These are phyloP conservation scores for Tolypocladium nubicola DNA, from an alignment of 2,329 filamentous ascomycete species.

Conservation along the genomic window DNA sequence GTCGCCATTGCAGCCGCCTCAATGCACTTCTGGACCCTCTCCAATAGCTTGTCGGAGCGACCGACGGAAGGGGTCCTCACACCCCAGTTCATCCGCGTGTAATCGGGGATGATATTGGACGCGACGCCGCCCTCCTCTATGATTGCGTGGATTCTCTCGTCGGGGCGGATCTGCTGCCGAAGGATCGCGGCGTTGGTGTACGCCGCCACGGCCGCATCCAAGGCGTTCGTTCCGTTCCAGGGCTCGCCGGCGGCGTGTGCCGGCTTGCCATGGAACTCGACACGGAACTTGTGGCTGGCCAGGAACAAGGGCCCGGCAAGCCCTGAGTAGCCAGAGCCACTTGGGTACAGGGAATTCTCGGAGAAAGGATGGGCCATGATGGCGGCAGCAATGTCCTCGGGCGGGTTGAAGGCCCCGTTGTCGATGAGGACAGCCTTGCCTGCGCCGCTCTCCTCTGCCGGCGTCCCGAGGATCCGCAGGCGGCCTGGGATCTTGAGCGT, in stretches of 20 bases:
- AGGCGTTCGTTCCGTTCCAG: slow-evolving; percentile 25
- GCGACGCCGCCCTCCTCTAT: slow-evolving; percentile 23
- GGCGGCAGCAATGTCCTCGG: slow-evolving; percentile 13
- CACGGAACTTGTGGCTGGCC: slow-evolving; percentile 19
- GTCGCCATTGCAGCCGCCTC: slow-evolving; percentile 23
- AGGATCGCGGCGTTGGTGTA: slow-evolving; percentile 25
- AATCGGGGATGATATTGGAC: slow-evolving; percentile 28
- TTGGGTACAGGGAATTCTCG: not conserved
- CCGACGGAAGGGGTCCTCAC: slow-evolving; percentile 23
- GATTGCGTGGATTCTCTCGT: slow-evolving; percentile 25
- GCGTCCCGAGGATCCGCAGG: slow-evolving; percentile 29
- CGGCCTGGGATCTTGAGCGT: slow-evolving; percentile 19
- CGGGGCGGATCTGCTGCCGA: slow-evolving; percentile 25
- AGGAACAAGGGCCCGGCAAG: slow-evolving; percentile 19
- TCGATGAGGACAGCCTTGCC: slow-evolving; percentile 23
- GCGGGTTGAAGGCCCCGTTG: slow-evolving; percentile 15
- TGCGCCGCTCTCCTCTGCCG: slow-evolving; percentile 31
- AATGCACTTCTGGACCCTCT: slow-evolving; percentile 24
- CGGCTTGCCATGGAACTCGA: slow-evolving; percentile 20
- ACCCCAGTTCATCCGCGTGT: slow-evolving; percentile 27
- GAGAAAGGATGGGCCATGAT: slow-evolving; percentile 18
- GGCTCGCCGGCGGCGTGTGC: slow-evolving; percentile 25
- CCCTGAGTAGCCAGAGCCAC: slow-evolving; percentile 4
- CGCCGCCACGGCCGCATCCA: slow-evolving; percentile 24
- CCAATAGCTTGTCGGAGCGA: slow-evolving; percentile 14